Conservation (phyloP, 2,329 filamentous ascomycete genomes). For the Ophiocordyceps camponoti-rufipedis region DNA sequence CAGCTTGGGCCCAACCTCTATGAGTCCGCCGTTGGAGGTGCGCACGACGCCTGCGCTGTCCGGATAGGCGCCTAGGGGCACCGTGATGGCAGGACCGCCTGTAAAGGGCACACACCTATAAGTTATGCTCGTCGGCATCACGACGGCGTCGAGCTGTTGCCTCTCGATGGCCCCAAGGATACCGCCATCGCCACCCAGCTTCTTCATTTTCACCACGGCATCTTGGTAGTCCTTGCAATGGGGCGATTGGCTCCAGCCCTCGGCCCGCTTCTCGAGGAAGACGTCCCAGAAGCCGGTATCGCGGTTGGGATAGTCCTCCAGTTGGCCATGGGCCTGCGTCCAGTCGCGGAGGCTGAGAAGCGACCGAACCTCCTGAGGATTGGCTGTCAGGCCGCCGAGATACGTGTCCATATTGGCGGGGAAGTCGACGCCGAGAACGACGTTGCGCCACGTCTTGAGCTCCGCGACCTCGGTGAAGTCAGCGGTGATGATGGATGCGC, state of each 20-base stretch:
- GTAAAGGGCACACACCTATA: not conserved
- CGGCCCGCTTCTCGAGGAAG: not conserved
- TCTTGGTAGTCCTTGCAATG: not conserved
- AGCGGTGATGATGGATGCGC: not conserved
- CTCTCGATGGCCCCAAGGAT: not conserved
- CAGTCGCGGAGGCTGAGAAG: not conserved
- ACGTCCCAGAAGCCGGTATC: not conserved
- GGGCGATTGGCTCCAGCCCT: not conserved
- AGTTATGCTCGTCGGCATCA: not conserved
- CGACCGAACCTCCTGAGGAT: not conserved
- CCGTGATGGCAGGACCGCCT: not conserved
- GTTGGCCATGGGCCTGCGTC: not conserved
- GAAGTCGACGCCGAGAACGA: not conserved
- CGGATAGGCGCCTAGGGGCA: not conserved
- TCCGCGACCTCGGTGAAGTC: not conserved
- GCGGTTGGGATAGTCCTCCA: not conserved
- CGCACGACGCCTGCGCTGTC: not conserved
- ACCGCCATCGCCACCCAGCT: not conserved
- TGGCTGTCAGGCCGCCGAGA: not conserved
- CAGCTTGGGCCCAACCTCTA: not conserved
- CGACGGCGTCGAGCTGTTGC: not conserved
- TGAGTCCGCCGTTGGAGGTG: not conserved
- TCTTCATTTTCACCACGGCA: not conserved
- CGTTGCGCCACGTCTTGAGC: not conserved
- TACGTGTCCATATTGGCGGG: not conserved